Conservation (phyloP, 495 filamentous ascomycete genomes). For the Lasiosphaeria miniovina region DNA sequence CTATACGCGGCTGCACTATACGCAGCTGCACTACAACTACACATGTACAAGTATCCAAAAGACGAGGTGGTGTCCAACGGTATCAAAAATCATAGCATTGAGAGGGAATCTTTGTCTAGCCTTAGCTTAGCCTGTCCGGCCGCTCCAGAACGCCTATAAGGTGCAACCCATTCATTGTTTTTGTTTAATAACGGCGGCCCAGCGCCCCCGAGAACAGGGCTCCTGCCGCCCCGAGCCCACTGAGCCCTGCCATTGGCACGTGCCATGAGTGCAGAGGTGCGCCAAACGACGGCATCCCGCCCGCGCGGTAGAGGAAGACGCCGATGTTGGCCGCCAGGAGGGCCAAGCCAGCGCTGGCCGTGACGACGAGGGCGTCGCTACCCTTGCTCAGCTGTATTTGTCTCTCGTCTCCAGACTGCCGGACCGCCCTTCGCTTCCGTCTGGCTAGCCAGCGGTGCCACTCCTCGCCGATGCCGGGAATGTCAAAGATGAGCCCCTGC, state of each 20-base stretch:
- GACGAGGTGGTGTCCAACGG: background rate
- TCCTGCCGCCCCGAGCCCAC: constrained; percentile 34
- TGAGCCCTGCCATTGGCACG: constrained; percentile 18
- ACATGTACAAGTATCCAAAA: background rate
- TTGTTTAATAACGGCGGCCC: background rate
- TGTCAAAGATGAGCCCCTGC: constrained; percentile 12
- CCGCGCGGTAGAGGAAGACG: constrained; percentile 16
- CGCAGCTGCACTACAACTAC: background rate
- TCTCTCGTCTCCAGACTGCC: background rate
- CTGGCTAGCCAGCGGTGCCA: constrained; percentile 19
- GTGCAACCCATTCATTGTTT: constrained; percentile 1
- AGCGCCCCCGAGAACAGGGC: constrained; percentile 25
- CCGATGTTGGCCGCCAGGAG: constrained; percentile 21
- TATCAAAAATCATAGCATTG: background rate
- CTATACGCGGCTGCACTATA: background rate
- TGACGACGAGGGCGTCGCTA: constrained; percentile 12
- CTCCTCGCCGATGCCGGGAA: constrained; percentile 11
- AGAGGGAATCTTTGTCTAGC: constrained; percentile 1
- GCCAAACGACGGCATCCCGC: constrained; percentile 29
- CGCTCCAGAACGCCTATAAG: background rate
- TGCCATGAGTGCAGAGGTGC: constrained; percentile 35
- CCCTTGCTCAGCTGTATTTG: constrained; percentile 1
- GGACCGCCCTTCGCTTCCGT: constrained; percentile 17
- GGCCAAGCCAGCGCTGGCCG: constrained; percentile 22
- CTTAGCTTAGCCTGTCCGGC: background rate